Conservation (phyloP, 2,329 filamentous ascomycete species). For the Aureobasidium sp. region DNA sequence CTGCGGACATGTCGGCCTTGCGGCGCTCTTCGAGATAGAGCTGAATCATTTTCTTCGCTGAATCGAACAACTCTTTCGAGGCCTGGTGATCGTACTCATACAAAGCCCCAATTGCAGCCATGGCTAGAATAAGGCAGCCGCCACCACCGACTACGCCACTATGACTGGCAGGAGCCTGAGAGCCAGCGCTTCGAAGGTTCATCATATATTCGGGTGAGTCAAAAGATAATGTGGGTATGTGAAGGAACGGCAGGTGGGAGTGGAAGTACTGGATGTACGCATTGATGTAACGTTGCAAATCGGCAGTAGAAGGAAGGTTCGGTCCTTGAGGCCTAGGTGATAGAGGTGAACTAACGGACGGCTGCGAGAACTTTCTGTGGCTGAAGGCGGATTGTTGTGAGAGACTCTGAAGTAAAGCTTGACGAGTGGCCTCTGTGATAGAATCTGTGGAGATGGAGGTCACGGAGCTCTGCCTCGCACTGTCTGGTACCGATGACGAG, state of each 20-base stretch:
- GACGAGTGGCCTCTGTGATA: constrained; percentile 57
- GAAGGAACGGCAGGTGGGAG: constrained; percentile 88
- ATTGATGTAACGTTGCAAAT: constrained; percentile 83
- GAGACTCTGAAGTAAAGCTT: constrained; percentile 53
- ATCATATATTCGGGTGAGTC: constrained; percentile 62
- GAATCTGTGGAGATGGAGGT: constrained; percentile 55
- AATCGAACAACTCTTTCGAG: constrained; percentile 81
- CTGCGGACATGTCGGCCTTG: constrained; percentile 67
- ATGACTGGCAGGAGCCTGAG: constrained; percentile 43
- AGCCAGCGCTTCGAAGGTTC: constrained; percentile 49
- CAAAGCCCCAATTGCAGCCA: constrained; percentile 77
- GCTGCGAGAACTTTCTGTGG: constrained; percentile 51
- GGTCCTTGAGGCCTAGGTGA: constrained; percentile 34
- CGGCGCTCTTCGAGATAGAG: constrained; percentile 85
- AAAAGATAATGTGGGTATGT: constrained; percentile 86
- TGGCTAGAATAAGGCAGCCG: constrained; percentile 77
- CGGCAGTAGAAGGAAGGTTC: constrained; percentile 67
- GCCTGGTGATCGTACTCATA: constrained; percentile 77
- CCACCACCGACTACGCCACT: constrained; percentile 61
- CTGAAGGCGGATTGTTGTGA: constrained; percentile 50
- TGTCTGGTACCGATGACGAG: constrained; percentile 63
- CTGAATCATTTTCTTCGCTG: constrained; percentile 92
- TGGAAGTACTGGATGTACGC: constrained; percentile 91
- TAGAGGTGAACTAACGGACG: constrained; percentile 45
- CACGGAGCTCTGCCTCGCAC: constrained; percentile 51